A percentile compares a stretch with the other conserved stretches of the same genome.
These are phyloP conservation scores for Euphorbia tirucalli DNA, from an alignment of 345 rosid genomes.

Conservation along the genomic window DNA sequence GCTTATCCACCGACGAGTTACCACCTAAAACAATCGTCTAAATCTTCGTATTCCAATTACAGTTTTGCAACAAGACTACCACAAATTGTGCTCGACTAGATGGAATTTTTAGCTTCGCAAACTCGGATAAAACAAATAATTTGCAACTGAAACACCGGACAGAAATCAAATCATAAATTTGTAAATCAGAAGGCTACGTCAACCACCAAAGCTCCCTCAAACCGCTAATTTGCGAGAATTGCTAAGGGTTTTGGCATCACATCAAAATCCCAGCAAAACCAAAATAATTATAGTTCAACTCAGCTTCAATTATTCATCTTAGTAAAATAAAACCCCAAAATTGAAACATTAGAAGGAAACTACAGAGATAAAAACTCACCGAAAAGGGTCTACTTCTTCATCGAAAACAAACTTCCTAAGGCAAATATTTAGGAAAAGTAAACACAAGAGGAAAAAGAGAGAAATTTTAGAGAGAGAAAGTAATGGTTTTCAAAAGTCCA, in stretches of 20 bases:
- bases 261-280: not conserved
- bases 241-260: not conserved
- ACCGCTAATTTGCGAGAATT: not conserved
- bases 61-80: not conserved
- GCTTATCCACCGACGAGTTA: not conserved
- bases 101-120: not conserved
- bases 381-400: conserved; percentile 91
- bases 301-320: conserved; percentile 3
- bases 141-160: not conserved
- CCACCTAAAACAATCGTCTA: not conserved
- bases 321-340: not conserved
- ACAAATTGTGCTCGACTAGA: not conserved
- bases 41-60: not conserved
- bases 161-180: conserved; percentile 5
- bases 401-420: conserved; percentile 40
- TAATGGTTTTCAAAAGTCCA: not conserved
- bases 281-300: conserved; percentile 5
- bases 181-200: not conserved
- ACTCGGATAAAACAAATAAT: no score
- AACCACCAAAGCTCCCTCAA: not conserved
- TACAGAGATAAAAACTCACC: conserved; percentile 42
- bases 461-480: conserved; percentile 6
- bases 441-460: not conserved
- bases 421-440: not conserved
- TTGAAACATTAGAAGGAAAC: not conserved